phyloP scores from a whole-genome alignment of 352 stramenopile genomes.

The Phytophthora tentaculata region DNA sequence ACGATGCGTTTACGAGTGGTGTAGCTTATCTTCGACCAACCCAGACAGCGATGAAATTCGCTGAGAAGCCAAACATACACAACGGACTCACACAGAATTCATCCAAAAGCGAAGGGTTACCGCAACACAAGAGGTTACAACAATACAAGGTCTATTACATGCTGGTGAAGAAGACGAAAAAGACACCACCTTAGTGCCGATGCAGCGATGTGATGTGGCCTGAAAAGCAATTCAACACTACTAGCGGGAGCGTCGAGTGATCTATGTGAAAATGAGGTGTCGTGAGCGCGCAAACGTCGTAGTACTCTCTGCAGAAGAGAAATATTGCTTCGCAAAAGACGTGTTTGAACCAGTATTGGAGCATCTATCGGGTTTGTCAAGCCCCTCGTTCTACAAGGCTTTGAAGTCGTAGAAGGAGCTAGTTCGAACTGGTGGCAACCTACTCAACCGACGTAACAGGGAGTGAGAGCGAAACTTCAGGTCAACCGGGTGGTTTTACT shows the following conservation, averaged over 20 bases:
- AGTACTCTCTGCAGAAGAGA: neutral
- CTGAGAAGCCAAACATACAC: neutral
- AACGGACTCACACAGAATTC: neutral
- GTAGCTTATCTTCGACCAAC: neutral
- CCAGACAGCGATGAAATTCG: neutral
- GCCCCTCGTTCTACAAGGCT: neutral
- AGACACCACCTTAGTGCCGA: no score
- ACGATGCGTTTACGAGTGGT: neutral
- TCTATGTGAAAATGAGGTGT: neutral
- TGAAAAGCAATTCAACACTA: no score
- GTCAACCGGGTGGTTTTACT: conserved; percentile 6
- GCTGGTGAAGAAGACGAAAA: no score
- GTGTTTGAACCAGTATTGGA: neutral
- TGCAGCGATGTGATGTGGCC: no score
- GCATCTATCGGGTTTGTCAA: neutral
- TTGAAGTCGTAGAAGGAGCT: neutral
- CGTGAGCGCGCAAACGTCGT: neutral
- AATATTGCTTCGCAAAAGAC: neutral
- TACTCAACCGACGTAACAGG: neutral
- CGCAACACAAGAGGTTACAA: neutral
- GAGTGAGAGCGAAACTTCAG: neutral
- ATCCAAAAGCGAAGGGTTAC: neutral
- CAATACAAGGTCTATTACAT: neutral
- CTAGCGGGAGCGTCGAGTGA: neutral
- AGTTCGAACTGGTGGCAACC: neutral